A percentile compares a stretch with the other conserved stretches of the same genome.
Conservation (phyloP, 2,329 filamentous ascomycete genomes). For the Pezizomycotina sp. region DNA sequence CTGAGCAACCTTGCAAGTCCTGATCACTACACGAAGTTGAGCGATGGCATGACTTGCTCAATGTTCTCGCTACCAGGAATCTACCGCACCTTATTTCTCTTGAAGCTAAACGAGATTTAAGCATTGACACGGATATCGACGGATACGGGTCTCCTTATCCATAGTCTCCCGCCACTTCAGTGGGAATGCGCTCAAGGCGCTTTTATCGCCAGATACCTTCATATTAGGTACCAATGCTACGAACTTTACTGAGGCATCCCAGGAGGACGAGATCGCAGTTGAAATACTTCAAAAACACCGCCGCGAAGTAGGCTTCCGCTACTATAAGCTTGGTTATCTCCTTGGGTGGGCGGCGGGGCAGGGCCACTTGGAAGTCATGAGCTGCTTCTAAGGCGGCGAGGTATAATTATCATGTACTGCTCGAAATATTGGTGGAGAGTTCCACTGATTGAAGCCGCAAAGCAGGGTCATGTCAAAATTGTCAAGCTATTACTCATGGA, state of each 20-base stretch:
- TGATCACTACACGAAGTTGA: no score
- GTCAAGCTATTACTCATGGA: neutral
- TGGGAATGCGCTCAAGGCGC: no score
- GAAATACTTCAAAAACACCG: slow-evolving; percentile 6
- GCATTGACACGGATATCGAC: no score
- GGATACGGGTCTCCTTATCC: no score
- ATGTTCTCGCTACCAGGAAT: slow-evolving; percentile 29
- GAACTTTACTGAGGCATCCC: no score
- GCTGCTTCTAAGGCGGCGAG: neutral
- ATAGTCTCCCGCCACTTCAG: no score
- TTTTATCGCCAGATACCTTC: no score
- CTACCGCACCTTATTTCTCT: slow-evolving; percentile 24
- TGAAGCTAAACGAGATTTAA: slow-evolving; percentile 17
- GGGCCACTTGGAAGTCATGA: neutral
- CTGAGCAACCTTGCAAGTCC: slow-evolving; percentile 26
- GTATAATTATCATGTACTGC: neutral
- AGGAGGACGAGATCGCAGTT: slow-evolving; percentile 20
- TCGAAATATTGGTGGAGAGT: neutral
- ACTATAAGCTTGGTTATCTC: neutral
- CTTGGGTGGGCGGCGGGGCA: neutral
- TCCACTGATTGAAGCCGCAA: slow-evolving; percentile 1
- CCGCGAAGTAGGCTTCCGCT: neutral
- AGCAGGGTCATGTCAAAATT: neutral
- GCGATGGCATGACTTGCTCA: no score
- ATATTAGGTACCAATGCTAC: no score